phyloP scores from a whole-genome alignment of 306 rosid genomes.

The Casuarina equisetifolia region DNA sequence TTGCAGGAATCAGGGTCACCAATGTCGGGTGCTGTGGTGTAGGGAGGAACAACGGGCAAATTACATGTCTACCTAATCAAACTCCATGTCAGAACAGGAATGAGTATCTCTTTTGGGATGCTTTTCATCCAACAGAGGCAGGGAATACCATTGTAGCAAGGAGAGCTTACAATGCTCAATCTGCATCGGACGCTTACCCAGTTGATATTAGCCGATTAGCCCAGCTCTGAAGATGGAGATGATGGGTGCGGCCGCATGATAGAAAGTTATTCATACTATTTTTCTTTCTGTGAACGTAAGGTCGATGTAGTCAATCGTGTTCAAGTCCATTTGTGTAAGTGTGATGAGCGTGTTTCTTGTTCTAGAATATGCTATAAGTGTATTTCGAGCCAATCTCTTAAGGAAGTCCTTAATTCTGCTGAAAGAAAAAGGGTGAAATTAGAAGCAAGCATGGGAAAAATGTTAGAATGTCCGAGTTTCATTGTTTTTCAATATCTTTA shows the following conservation, averaged over 20 bases:
- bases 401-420: too few relatives aligned
- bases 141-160: conserved; percentile 54
- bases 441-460: too few relatives aligned
- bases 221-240: conserved; percentile 40
- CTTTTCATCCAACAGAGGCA: conserved; percentile 88
- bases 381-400: too few relatives aligned
- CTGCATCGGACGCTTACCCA: conserved; percentile 84
- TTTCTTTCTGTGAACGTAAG: neutral
- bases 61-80: conserved; percentile 78
- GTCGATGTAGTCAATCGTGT: too few relatives aligned
- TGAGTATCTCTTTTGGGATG: conserved; percentile 85
- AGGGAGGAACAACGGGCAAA: conserved; percentile 92
- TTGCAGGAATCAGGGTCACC: conserved; percentile 62
- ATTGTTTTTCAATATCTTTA: too few relatives aligned
- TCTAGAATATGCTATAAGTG: too few relatives aligned
- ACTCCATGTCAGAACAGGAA: conserved; percentile 70
- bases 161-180: conserved; percentile 75
- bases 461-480: too few relatives aligned
- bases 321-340: neutral
- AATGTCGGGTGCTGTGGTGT: conserved; percentile 91
- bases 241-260: neutral
- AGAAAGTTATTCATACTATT: neutral
- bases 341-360: too few relatives aligned
- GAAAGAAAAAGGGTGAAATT: too few relatives aligned
- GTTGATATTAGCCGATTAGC: conserved; percentile 71